Percentiles rank a stretch among this genome's conserved stretches.
These are phyloP conservation scores for Pythium periplocum DNA, from an alignment of 352 stramenopile species.

Conservation along the genomic window DNA sequence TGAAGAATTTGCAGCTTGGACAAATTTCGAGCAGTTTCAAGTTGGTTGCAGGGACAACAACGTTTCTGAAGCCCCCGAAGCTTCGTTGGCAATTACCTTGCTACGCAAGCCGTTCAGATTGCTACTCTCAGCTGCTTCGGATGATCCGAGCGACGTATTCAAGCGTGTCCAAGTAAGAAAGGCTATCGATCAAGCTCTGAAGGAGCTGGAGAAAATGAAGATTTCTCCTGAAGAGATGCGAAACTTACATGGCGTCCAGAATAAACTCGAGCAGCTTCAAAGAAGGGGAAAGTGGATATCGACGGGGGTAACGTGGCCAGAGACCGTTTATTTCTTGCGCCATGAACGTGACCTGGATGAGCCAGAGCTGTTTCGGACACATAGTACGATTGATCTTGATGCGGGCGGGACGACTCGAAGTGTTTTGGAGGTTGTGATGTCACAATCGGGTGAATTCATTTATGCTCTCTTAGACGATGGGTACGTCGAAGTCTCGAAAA, in stretches of 20 bases:
- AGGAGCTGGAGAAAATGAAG: background rate
- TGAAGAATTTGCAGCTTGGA: too few species aligned
- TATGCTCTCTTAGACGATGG: constrained; percentile 6
- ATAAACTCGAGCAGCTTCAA: background rate
- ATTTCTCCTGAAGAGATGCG: constrained; percentile 1
- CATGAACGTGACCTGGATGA: background rate
- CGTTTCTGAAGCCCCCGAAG: too few species aligned
- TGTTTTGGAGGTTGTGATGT: background rate
- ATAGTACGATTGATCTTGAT: background rate
- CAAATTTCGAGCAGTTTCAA: too few species aligned
- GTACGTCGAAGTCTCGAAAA: constrained; percentile 2
- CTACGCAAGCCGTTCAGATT: too few species aligned
- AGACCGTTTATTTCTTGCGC: constrained; percentile 6
- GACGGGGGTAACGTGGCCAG: constrained; percentile 3
- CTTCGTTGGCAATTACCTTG: too few species aligned
- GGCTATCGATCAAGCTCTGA: too few species aligned
- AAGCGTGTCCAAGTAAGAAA: too few species aligned
- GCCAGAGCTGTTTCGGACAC: constrained; percentile 4
- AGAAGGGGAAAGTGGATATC: background rate
- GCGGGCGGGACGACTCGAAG: too few species aligned
- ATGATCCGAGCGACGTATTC: too few species aligned
- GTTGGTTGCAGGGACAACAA: too few species aligned
- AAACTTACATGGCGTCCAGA: constrained; percentile 1
- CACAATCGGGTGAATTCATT: background rate
- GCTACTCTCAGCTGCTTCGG: too few species aligned